Evolutionary conservation across 805 yeast genomes (phyloP).

Genomic region (Yarrowia hollandica): DNA sequence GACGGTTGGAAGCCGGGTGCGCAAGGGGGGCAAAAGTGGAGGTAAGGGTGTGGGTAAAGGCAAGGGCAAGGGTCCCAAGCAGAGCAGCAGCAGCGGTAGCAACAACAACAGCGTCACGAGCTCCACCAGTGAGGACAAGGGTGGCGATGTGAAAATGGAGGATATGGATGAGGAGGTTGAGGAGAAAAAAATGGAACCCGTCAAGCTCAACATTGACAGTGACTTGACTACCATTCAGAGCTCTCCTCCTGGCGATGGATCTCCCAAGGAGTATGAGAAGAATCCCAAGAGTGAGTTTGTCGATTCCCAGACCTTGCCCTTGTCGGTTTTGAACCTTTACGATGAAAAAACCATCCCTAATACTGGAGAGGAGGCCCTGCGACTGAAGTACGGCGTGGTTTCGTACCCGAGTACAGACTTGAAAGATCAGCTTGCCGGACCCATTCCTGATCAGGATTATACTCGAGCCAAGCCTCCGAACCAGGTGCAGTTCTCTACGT

Average conservation of each 20-base stretch:
- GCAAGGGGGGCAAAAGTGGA: constrained; percentile 7
- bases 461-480: constrained; percentile 80
- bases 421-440: constrained; percentile 77
- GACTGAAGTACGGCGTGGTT: constrained; percentile 80
- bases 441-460: constrained; percentile 81
- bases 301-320: constrained; percentile 64
- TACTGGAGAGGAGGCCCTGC: constrained; percentile 72
- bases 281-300: constrained; percentile 80
- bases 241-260: not conserved
- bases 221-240: constrained; percentile 14
- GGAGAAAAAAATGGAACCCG: not conserved
- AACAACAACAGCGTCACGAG: too few relatives aligned
- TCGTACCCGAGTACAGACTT: constrained; percentile 83
- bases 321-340: constrained; percentile 67
- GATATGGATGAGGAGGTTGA: not conserved
- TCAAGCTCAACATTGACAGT: constrained; percentile 9
- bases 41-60: constrained; percentile 20
- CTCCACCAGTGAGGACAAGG: not conserved
- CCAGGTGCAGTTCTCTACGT: constrained; percentile 90
- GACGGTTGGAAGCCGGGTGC: not conserved
- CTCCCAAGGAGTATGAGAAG: constrained; percentile 41
- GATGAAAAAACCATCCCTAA: constrained; percentile 60
- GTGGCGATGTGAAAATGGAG: not conserved
- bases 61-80: constrained; percentile 16
- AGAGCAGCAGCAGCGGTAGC: not conserved